Percentiles rank a stretch among this genome's conserved stretches.
Evolutionary conservation across 2,329 filamentous ascomycete species (phyloP).

Genomic region (Polychaeton citri): DNA sequence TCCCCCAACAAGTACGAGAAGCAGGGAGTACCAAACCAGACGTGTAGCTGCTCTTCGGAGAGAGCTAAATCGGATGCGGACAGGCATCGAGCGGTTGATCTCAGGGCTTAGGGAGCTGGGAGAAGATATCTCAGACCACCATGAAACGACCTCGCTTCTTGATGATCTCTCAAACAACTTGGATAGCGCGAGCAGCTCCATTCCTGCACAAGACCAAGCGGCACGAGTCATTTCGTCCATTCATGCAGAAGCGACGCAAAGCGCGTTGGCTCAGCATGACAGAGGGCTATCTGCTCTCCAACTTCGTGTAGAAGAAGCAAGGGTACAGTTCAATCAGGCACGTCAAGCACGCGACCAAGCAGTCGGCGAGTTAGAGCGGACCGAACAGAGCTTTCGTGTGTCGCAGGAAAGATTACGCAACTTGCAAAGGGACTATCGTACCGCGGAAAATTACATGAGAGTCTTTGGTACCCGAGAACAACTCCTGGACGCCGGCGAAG

Average conservation of each 20-base stretch:
- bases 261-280: constrained; percentile 9
- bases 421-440: constrained; percentile 21
- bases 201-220: constrained; percentile 9
- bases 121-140: constrained; percentile 20
- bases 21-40: constrained; percentile 21
- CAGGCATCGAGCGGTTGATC: constrained; percentile 24
- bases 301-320: constrained; percentile 17
- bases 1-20: constrained; percentile 5
- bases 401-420: constrained; percentile 18
- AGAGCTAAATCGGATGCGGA: constrained; percentile 24
- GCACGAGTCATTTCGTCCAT: constrained; percentile 12
- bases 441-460: constrained; percentile 25
- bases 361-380: constrained; percentile 18
- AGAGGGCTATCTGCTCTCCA: constrained; percentile 15
- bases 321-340: constrained; percentile 19
- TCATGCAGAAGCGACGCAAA: constrained; percentile 7
- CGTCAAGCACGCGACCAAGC: constrained; percentile 19
- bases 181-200: constrained; percentile 12
- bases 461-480: constrained; percentile 36
- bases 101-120: constrained; percentile 23
- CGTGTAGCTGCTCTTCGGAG: constrained; percentile 23
- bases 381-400: constrained; percentile 19
- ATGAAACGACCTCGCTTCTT: constrained; percentile 16
- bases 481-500: constrained; percentile 29
- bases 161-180: constrained; percentile 17